Evolutionary conservation across 345 rosid species (phyloP), one percentile per base, ranked within the genome.

Genomic region (Syzygium grande): DNA sequence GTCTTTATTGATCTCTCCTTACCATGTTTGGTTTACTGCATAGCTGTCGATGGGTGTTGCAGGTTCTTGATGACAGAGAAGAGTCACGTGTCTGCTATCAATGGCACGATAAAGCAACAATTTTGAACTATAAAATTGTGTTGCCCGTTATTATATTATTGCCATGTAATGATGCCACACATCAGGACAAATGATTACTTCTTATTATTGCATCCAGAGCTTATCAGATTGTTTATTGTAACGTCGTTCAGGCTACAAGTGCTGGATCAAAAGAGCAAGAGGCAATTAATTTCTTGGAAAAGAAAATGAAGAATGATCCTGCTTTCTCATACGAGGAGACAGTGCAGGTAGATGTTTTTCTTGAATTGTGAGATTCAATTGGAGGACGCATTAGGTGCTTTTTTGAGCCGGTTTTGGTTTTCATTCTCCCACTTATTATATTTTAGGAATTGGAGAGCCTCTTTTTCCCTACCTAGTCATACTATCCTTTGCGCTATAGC

Each of bases 241-340:
- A 59, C 88, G 29, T 87, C 46, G 58, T 93, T 59, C 93, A 98
- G 99, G 99, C 99, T 79, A 98, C 99, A 51, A 97, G 99, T 89
- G 99, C 98, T 89, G 99, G 99, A 87, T 92, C 94, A 86, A 98
- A 97, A 91, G 99, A 98, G 88, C 99, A 98, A 91, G 99, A 98
- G 92, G 99, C 99, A 52, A 95, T 98, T 89, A 98, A 96, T 92
- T 98, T 98, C 93, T 90, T 98, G 94, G 99, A 98, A 91, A 98
- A 98, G 95, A 98, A 98, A 91, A 96, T 98, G 99, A 98, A 96
- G 92, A 97, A 94, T 90, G 97, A 96, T 86, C 99, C 98, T 63
- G 90, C 94, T 17, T 94, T 96, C 89, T 89, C 99, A 4, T 98
- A 93, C 61, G 96, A 95, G 63, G 99, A 98, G 93, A 98, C 99